Percentiles rank a stretch among this genome's conserved stretches.
These are phyloP conservation scores for Eucalyptus albens DNA, from an alignment of 345 rosid species.

Conservation along the genomic window DNA sequence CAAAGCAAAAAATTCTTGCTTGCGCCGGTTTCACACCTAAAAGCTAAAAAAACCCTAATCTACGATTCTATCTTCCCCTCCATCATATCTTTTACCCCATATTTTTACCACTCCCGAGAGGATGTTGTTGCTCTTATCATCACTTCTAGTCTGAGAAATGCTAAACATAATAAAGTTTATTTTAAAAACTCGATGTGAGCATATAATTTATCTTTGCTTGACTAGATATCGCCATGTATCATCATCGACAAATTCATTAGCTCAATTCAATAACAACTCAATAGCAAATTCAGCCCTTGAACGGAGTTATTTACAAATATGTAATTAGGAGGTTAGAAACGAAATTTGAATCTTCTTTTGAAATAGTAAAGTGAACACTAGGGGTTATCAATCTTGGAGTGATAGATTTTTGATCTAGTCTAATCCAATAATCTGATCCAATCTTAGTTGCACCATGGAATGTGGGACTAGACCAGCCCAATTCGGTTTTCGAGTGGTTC, in stretches of 20 bases:
- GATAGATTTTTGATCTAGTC: accelerated
- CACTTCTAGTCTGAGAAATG: neutral
- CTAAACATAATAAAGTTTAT: neutral
- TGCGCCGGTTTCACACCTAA: neutral
- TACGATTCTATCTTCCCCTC: neutral
- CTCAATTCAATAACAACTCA: neutral
- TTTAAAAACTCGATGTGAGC: neutral
- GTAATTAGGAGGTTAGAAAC: accelerated
- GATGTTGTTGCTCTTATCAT: neutral
- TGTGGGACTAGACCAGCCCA: too few relatives aligned
- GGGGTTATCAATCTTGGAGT: neutral
- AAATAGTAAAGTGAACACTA: neutral
- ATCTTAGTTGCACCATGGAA: too few relatives aligned
- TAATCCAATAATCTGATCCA: too few relatives aligned
- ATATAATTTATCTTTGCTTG: neutral
- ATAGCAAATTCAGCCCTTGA: neutral
- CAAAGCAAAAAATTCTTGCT: neutral
- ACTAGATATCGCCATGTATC: neutral
- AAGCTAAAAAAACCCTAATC: neutral
- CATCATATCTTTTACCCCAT: neutral
- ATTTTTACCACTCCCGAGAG: neutral
- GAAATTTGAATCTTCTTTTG: neutral
- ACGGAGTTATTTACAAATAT: neutral
- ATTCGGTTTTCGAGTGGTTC: too few relatives aligned
- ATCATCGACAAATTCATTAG: neutral